Evolutionary conservation across 176 grass and related monocot genomes (phyloP), one percentile per base, ranked within the genome.

Genomic region (Hsuehochloa calcarea): DNA sequence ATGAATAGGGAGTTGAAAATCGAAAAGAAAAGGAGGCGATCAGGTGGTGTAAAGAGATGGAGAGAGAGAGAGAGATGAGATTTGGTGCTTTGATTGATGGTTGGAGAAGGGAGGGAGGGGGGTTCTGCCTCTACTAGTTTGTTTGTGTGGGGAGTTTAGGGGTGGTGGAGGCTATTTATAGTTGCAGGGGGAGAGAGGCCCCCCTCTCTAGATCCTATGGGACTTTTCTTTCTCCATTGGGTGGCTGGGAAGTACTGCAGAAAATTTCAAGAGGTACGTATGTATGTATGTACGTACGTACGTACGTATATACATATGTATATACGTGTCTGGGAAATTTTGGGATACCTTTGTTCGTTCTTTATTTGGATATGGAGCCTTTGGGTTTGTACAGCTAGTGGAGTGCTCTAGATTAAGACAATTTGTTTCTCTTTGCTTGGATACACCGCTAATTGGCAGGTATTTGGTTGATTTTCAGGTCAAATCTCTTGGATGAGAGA

Each of bases 101-200:
- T 10, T 5, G 49, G 25, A 10, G 31, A 5, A 68, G 27, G 39
- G 54, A 50, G 19, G 14, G 38, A 63, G 0, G 14, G 62, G 77
- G 82, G 27, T 80, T 49, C 59, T 40, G 49, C 67, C 75, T 49
- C 59, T 40, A 59, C 58, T 8, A 17, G 44, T 5, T 72, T 25
- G 23, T 37, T 6, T 68, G 25, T 56, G 87, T 47, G 83, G 20
- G 77, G 63, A 45, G 20, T 22, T 37, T 54, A 13, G 62, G 34
- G 78, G 44, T 6, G 35, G 9, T 22, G 34, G 65, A 50, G 83
- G 72, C 2, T 86, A 82, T 90, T 86, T 86, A 90, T 90, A 90
- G 79, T 72, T 78, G 80, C 25, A 3, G 17, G 29, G 44, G 27
- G 10, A 0, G 11, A 12, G 45, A 1, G 39, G 0, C 29, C 29